A percentile compares a stretch with the other conserved stretches of the same genome.
Evolutionary conservation across 345 rosid species (phyloP).

Genomic region (Chamaenerion angustifolium): DNA sequence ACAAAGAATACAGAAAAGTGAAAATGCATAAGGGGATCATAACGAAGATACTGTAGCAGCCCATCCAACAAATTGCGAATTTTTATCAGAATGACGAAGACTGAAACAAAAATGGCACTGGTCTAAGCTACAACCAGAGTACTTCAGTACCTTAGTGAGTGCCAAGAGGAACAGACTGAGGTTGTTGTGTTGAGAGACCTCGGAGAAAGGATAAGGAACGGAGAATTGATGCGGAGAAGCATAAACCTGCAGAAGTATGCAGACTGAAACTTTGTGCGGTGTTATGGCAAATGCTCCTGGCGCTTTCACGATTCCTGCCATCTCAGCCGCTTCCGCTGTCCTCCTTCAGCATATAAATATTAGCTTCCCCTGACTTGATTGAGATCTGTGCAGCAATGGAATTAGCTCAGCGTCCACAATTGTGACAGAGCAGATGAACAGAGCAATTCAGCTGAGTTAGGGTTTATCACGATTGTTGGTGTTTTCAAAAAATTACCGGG

Average conservation of each 20-base stretch:
- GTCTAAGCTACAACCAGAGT: neutral
- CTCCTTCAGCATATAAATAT: neutral
- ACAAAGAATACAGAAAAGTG: constrained; percentile 3
- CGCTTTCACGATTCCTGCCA: constrained; percentile 36
- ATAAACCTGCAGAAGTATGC: constrained; percentile 64
- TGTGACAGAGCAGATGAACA: neutral
- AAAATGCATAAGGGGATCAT: no score
- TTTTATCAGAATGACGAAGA: no score
- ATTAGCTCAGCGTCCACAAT: neutral
- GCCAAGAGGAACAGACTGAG: constrained; percentile 67
- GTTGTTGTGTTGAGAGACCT: constrained; percentile 85
- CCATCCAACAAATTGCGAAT: no score
- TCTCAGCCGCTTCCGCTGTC: constrained; percentile 3
- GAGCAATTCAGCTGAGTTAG: neutral
- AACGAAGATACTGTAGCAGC: no score
- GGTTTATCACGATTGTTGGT: neutral
- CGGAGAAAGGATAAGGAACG: constrained; percentile 58
- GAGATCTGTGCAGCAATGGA: neutral
- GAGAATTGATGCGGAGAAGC: constrained; percentile 55
- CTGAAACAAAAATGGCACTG: no score
- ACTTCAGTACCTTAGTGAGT: constrained; percentile 52
- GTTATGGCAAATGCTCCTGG: constrained; percentile 46
- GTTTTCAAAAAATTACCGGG: no score
- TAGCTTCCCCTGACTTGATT: neutral
- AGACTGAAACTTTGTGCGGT: constrained; percentile 83